These are phyloP conservation scores for Didymella arachidicola DNA, from an alignment of 2,329 filamentous ascomycete genomes.

Conservation along the genomic window DNA sequence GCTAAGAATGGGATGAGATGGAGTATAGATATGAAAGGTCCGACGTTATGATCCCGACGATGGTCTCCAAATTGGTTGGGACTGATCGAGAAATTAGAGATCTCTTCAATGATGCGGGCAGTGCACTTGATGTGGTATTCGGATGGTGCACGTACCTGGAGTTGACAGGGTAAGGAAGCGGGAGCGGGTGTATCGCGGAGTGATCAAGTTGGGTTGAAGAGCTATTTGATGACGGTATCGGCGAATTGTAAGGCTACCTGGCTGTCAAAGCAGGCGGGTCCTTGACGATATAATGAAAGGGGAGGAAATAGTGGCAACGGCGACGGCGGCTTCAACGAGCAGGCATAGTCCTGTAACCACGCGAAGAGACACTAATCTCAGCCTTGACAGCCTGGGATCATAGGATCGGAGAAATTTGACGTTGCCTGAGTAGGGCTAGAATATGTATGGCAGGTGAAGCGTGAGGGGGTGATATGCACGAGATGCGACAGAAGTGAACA, in stretches of 20 bases:
- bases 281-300: constrained; percentile 38
- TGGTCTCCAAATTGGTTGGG: not conserved
- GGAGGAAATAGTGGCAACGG: constrained; percentile 26
- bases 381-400: constrained; percentile 28
- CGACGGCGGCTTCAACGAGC: constrained; percentile 40
- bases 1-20: not conserved
- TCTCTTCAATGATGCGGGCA: not conserved
- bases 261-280: constrained; percentile 34
- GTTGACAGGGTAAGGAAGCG: constrained; percentile 25
- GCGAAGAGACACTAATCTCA: constrained; percentile 32
- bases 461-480: constrained; percentile 36
- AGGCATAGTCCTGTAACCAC: constrained; percentile 38
- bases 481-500: constrained; percentile 31
- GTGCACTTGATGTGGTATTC: constrained; percentile 5
- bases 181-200: constrained; percentile 28
- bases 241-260: constrained; percentile 39
- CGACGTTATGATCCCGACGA: not conserved
- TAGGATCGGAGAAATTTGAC: constrained; percentile 34
- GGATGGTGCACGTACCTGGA: constrained; percentile 24
- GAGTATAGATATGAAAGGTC: not conserved
- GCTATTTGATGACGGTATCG: constrained; percentile 29
- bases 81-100: constrained; percentile 11
- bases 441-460: constrained; percentile 36
- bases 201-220: constrained; percentile 23
- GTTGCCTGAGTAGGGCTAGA: constrained; percentile 25